These are phyloP conservation scores for Chrysopogon serrulatus DNA, from an alignment of 176 grass and related monocot genomes.

Conservation along the genomic window DNA sequence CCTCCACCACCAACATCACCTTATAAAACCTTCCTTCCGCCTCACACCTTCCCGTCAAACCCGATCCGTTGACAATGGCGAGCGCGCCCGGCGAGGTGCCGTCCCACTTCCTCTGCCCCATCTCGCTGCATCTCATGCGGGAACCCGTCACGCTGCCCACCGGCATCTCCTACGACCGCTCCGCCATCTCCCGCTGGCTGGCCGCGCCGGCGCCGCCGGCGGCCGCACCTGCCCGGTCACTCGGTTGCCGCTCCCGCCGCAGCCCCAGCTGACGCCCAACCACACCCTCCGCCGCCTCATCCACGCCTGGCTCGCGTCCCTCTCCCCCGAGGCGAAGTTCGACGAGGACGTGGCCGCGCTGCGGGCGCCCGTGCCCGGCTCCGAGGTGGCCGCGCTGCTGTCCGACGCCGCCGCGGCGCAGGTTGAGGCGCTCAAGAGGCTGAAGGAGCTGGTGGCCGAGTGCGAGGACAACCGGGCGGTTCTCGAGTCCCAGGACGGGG, in stretches of 20 bases:
- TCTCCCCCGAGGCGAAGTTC: constrained; percentile 23
- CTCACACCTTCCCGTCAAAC: constrained; percentile 11
- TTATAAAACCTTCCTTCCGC: constrained; percentile 22
- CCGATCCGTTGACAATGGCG: constrained; percentile 5
- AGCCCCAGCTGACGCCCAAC: constrained; percentile 78
- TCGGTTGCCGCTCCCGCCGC: constrained; percentile 37
- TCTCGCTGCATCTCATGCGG: constrained; percentile 87
- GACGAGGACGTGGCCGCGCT: constrained; percentile 31
- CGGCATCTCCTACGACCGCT: constrained; percentile 85
- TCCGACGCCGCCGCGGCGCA: constrained; percentile 24
- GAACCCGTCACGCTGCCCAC: constrained; percentile 85
- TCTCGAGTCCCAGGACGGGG: constrained; percentile 32
- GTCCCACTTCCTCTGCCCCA: constrained; percentile 89
- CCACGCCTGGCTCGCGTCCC: constrained; percentile 59
- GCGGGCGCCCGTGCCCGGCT: not conserved
- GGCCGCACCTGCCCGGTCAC: constrained; percentile 69
- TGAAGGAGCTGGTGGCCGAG: constrained; percentile 35
- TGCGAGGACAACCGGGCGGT: constrained; percentile 27
- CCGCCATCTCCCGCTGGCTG: constrained; percentile 79
- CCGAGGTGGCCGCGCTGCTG: constrained; percentile 32
- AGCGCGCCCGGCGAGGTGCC: constrained; percentile 49
- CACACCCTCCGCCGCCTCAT: constrained; percentile 94
- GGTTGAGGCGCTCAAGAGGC: constrained; percentile 40
- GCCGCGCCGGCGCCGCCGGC: not conserved
- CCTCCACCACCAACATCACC: not conserved